Percentiles rank a stretch among this genome's conserved stretches.
Conservation (phyloP, 768 basidiomycete species). For the Mycena albidolilacea region DNA sequence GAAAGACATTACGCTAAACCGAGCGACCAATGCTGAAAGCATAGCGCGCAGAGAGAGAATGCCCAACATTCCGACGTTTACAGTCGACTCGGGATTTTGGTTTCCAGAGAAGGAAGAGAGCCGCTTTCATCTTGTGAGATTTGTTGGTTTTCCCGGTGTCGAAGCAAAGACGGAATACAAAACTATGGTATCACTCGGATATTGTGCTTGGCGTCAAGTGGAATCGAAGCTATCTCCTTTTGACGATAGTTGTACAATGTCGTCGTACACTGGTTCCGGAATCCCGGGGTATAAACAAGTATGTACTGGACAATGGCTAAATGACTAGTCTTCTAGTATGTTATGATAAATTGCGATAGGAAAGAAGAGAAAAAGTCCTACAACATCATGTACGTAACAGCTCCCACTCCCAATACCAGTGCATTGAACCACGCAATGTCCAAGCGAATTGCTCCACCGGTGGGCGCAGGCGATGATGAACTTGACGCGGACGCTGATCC, state of each 20-base stretch:
- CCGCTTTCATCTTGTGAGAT: too few relatives aligned
- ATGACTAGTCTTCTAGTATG: background rate
- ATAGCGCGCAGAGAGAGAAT: too few relatives aligned
- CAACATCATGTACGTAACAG: slow-evolving; percentile 2
- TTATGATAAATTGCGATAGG: background rate
- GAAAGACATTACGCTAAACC: too few relatives aligned
- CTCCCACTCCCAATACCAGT: background rate
- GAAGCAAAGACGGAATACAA: too few relatives aligned
- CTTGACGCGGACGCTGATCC: background rate
- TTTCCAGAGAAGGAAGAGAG: too few relatives aligned
- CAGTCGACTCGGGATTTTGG: too few relatives aligned
- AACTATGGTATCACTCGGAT: too few relatives aligned
- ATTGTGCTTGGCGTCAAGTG: too few relatives aligned
- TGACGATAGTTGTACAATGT: background rate
- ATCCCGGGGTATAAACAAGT: background rate
- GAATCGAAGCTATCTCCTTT: too few relatives aligned
- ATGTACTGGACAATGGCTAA: background rate
- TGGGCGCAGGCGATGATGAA: background rate
- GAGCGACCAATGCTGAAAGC: too few relatives aligned
- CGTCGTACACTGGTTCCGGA: background rate
- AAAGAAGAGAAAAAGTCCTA: slow-evolving; percentile 1
- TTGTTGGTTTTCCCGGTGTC: too few relatives aligned
- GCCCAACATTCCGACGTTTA: too few relatives aligned
- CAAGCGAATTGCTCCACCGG: slow-evolving; percentile 1
- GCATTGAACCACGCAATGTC: slow-evolving; percentile 7